Evolutionary conservation across 2,329 filamentous ascomycete species (phyloP).

Genomic region (Cercospora sp.): DNA sequence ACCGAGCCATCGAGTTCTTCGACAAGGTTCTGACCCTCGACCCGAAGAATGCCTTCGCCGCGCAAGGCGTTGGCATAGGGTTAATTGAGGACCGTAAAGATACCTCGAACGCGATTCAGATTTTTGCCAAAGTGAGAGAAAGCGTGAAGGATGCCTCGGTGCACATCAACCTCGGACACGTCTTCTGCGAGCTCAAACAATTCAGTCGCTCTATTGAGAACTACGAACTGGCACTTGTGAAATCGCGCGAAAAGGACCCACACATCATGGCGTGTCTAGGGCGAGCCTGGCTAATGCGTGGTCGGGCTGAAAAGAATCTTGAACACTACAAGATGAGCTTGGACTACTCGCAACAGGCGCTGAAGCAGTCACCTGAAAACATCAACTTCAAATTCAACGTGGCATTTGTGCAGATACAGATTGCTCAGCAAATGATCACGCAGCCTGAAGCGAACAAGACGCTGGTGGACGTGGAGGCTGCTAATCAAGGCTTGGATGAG

Average conservation of each 20-base stretch:
- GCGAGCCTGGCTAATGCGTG: slow-evolving; percentile 81
- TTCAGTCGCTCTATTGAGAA: slow-evolving; percentile 89
- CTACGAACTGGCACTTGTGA: slow-evolving; percentile 81
- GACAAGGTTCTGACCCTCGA: slow-evolving; percentile 97
- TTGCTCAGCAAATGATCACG: slow-evolving; percentile 76
- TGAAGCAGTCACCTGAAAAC: slow-evolving; percentile 71
- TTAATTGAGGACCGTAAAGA: slow-evolving; percentile 94
- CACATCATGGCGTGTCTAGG: slow-evolving; percentile 82
- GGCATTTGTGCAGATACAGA: slow-evolving; percentile 93
- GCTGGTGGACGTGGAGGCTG: slow-evolving; percentile 76
- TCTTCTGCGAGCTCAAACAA: slow-evolving; percentile 86
- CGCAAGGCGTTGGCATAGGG: slow-evolving; percentile 92
- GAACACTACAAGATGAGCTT: slow-evolving; percentile 64
- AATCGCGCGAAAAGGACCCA: slow-evolving; percentile 69
- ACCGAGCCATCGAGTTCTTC: slow-evolving; percentile 94
- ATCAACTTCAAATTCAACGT: slow-evolving; percentile 96
- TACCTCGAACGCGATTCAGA: slow-evolving; percentile 74
- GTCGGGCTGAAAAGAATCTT: slow-evolving; percentile 65
- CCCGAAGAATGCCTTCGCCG: slow-evolving; percentile 90
- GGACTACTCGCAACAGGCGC: slow-evolving; percentile 66
- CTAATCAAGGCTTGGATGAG: slow-evolving; percentile 75
- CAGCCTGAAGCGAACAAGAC: slow-evolving; percentile 75
- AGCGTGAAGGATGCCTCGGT: slow-evolving; percentile 82
- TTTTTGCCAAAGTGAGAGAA: slow-evolving; percentile 87
- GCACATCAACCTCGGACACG: slow-evolving; percentile 89